Percentiles rank a stretch among this genome's conserved stretches.
Evolutionary conservation across 208 protist species (phyloP).

Genomic region (Trichomonas vaginalis): DNA sequence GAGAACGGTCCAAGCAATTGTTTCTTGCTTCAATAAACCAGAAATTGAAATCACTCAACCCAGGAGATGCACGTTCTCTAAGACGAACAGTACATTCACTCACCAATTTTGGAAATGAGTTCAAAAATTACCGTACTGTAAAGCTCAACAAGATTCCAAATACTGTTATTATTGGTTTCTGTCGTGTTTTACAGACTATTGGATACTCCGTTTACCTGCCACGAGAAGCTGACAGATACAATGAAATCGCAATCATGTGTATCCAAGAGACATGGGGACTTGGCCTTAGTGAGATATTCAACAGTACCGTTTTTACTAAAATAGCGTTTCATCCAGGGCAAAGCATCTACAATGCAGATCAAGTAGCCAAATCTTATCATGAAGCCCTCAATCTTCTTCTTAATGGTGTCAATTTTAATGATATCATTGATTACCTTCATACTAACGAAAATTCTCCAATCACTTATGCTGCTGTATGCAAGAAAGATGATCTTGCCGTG

Average conservation of each 20-base stretch:
- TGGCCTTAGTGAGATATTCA: neutral
- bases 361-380: neutral
- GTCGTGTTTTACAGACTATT: neutral
- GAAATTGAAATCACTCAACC: neutral
- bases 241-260: neutral
- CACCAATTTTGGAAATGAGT: neutral
- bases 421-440: neutral
- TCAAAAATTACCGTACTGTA: neutral
- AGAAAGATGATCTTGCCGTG: neutral
- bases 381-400: neutral
- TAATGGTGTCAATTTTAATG: neutral
- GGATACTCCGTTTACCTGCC: neutral
- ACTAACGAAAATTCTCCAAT: neutral
- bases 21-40: neutral
- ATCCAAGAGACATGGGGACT: neutral
- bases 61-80: neutral
- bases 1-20: neutral
- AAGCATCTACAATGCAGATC: neutral
- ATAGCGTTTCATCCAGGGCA: neutral
- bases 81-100: neutral
- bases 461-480: neutral
- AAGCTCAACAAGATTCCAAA: neutral
- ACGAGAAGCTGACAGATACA: neutral
- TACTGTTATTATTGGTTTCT: neutral
- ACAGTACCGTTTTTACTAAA: neutral